Conservation (phyloP, 768 basidiomycete genomes). For the Boletus rufocinnamomeus region DNA sequence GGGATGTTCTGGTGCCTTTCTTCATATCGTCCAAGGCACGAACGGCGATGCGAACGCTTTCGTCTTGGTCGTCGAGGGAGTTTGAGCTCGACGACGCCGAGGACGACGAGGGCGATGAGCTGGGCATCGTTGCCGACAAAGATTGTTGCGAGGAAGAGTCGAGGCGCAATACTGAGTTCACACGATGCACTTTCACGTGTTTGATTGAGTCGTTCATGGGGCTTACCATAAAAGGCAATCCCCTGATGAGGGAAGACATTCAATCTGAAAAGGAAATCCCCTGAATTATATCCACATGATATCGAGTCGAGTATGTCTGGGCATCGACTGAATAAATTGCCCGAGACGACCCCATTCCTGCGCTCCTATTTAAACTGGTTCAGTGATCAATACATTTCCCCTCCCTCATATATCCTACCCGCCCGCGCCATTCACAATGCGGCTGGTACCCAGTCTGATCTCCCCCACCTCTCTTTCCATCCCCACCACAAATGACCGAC, state of each 20-base stretch:
- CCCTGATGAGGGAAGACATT: neutral
- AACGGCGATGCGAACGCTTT: conserved; percentile 78
- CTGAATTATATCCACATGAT: neutral
- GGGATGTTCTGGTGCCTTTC: conserved; percentile 38
- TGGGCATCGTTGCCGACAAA: conserved; percentile 16
- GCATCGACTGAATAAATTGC: neutral
- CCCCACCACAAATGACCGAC: conserved; percentile 20
- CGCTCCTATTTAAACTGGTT: neutral
- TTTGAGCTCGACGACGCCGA: conserved; percentile 5
- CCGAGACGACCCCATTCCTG: neutral
- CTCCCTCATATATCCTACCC: conserved; percentile 4
- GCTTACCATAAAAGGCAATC: conserved; percentile 8
- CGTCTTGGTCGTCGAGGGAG: conserved; percentile 58
- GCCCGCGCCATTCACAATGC: conserved; percentile 16
- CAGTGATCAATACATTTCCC: conserved; percentile 19
- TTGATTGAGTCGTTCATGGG: neutral
- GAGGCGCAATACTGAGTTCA: conserved; percentile 10
- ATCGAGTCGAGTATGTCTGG: neutral
- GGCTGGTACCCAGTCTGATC: conserved; percentile 4
- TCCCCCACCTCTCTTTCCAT: neutral
- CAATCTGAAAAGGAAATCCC: conserved; percentile 14
- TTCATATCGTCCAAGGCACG: conserved; percentile 79
- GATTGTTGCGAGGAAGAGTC: neutral
- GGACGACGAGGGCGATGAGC: conserved; percentile 17
- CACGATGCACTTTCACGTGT: conserved; percentile 28